Evolutionary conservation across 1,284 basidiomycete genomes (phyloP), one percentile per base, ranked within the genome.

Genomic region (Cutaneotrichosporon sp.): DNA sequence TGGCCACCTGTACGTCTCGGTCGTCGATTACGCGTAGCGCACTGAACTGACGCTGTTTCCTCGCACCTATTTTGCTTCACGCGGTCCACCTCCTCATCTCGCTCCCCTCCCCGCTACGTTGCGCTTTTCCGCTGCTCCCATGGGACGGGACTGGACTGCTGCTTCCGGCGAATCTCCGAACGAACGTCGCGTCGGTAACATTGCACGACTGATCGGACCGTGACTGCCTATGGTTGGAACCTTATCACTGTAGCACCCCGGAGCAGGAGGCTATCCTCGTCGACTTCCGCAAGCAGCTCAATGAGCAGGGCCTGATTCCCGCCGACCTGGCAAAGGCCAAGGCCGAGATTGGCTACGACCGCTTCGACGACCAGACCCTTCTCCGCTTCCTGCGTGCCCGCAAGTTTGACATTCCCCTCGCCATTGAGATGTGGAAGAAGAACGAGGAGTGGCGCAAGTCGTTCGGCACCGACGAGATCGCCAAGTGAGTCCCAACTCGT

Each of bases 401-500:
- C 62, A 94, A 89, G 75, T 97, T 97, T 69, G 90, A 97, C 76
- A 72, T 96, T 4, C 70, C 76, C 39, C 85, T 84, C 67, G 80
- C 91, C 14, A 92, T 91, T 78, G 76, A 78, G 64, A 97, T 97
- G 94, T 78, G 97, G 64, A 69, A 85, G 54, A 78, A 79, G 50
- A 84, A 84, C 49, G 92, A 97, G 74, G 78, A 92, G 64, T 98
- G 94, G 94, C 83, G 94, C 71, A 86, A 84, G 72, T 85, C 89
- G 2, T 90, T 88, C 73, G 83, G 84, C 23, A 86, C 96, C 39
- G 92, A 97, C 56, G 87, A 94, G 51, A 81, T 97, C 59, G 81
- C 86, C 63, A 78, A 85, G 88, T 91, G 69, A 58, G 84, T 77
- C 14, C 44, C 41, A 30, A 21, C 7, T 30, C 26, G n/a, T n/a